Evolutionary conservation across 768 basidiomycete genomes (phyloP).

Genomic region (Phaeotremella skinneri): DNA sequence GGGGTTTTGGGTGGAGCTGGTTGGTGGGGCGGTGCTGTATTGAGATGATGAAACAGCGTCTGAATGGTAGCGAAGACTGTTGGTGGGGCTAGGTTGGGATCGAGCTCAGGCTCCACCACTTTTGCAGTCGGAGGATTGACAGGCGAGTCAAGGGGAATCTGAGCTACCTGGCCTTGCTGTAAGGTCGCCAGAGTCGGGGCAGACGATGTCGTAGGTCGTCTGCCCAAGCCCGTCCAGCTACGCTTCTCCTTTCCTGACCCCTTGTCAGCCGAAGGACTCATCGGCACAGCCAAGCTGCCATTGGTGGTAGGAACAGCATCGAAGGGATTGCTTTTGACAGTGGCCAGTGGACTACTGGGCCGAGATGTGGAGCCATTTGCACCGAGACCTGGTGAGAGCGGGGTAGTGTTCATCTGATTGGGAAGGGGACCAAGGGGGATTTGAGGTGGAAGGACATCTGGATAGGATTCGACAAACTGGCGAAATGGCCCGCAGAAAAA

Average conservation of each 20-base stretch:
- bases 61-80: conserved; percentile 89
- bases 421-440: conserved; percentile 53
- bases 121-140: conserved; percentile 3
- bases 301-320: conserved; percentile 19
- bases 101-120: conserved; percentile 18
- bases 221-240: conserved; percentile 27
- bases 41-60: conserved; percentile 67
- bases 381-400: background rate
- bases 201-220: conserved; percentile 21
- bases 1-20: conserved; percentile 61
- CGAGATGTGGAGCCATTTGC: background rate
- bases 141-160: conserved; percentile 10
- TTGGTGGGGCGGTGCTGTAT: conserved; percentile 64
- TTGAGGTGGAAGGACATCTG: conserved; percentile 60
- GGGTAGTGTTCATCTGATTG: conserved; percentile 21
- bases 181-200: conserved; percentile 14
- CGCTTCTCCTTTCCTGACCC: conserved; percentile 26
- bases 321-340: conserved; percentile 30
- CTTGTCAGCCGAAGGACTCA: background rate
- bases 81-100: conserved; percentile 50
- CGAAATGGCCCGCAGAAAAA: conserved; percentile 95
- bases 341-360: conserved; percentile 16
- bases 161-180: conserved; percentile 14
- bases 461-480: conserved; percentile 66
- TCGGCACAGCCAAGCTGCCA: conserved; percentile 6